These are phyloP conservation scores for Samsoniella hepiali DNA, from an alignment of 2,329 filamentous ascomycete genomes.

Conservation along the genomic window DNA sequence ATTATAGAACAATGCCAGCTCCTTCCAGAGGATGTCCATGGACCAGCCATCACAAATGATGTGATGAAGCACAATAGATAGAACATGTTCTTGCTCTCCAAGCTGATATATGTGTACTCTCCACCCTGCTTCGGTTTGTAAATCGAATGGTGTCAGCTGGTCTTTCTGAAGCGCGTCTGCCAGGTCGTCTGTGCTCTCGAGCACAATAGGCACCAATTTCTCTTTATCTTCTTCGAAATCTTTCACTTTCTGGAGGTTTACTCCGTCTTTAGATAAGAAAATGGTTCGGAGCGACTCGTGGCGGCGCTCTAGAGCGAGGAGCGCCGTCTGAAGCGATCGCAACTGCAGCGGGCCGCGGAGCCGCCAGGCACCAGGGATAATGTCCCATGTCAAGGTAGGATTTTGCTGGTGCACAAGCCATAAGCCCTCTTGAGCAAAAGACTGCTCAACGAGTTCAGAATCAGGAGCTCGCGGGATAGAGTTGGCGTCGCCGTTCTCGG, in stretches of 20 bases:
- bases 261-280: not conserved
- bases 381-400: constrained; percentile 15
- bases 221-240: not conserved
- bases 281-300: constrained; percentile 20
- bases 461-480: not conserved
- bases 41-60: constrained; percentile 16
- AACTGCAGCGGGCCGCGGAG: constrained; percentile 17
- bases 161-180: constrained; percentile 14
- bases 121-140: constrained; percentile 24
- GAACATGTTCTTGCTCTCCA: constrained; percentile 20
- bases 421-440: constrained; percentile 20
- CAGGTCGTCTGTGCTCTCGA: not conserved
- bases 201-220: not conserved
- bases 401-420: constrained; percentile 22
- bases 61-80: constrained; percentile 18
- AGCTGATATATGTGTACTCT: constrained; percentile 21
- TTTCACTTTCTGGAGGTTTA: constrained; percentile 4
- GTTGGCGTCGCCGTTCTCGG: not conserved
- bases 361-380: constrained; percentile 17
- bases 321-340: constrained; percentile 4
- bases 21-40: constrained; percentile 14
- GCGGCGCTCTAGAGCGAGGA: constrained; percentile 17
- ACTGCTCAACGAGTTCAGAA: constrained; percentile 20
- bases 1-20: constrained; percentile 21
- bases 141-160: constrained; percentile 24